Evolutionary conservation across 1,284 basidiomycete genomes (phyloP), one percentile per base, ranked within the genome.

Genomic region (Ceratobasidium sp.): DNA sequence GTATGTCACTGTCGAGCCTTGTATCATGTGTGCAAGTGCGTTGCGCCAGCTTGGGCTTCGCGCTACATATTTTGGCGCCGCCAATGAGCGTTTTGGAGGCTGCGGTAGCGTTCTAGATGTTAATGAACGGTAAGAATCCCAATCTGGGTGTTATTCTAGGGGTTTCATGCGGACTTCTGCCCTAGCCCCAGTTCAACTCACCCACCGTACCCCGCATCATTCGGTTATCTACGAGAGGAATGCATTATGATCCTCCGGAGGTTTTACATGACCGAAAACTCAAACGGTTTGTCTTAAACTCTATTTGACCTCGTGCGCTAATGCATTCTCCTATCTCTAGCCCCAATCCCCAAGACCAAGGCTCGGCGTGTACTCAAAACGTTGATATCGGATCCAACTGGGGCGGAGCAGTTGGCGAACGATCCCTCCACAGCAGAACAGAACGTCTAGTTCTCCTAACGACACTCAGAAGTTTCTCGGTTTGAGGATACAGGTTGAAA

Each of bases 1-100:
- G 19, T 99, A 99, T 77, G 97, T 99, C 64, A 99, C 97, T 0
- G 95, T 99, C 62, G 97, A 99, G 79, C 97, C 97, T 0, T 99
- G 97, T 78, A 93, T 99, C 76, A 99, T 99, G 97, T 99, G 97
- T 74, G 93, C 95, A 3, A 93, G 91, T 29, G 97, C 96, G 4
- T 82, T 99, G 53, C 85, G 96, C 57, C 96, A 99, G 78, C 80
- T 96, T 70, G 95, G 96, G 6, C 95, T 99, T 75, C 86, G 87
- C 69, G 84, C 89, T 69, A 96, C 98, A 1, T 92, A 89, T 69
- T 98, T 93, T 77, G 97, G 97, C 0, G 97, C 93, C 74, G 91
- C 87, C 19, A 99, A 99, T 77, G 96, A 98, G 74, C 85, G 95
- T 64, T 99, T 99, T 74, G 97, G 97, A 5, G 97, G 97, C 1